These are phyloP conservation scores for Monosporozyma solicola DNA, from an alignment of 805 yeast species.

Conservation along the genomic window DNA sequence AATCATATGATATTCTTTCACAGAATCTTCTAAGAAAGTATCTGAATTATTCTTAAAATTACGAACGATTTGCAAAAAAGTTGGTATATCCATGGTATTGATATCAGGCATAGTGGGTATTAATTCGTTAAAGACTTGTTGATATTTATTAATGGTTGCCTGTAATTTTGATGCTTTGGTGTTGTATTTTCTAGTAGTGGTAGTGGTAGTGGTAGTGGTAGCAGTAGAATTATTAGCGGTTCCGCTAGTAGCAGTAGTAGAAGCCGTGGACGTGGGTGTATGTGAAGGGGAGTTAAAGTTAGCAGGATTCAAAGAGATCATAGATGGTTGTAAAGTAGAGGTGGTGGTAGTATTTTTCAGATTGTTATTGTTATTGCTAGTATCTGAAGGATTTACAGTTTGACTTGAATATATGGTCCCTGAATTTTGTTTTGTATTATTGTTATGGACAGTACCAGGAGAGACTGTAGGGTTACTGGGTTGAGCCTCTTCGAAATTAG, in stretches of 20 bases:
- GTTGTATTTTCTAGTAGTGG: conserved; percentile 5
- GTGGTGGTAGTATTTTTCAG: not conserved
- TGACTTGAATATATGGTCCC: not conserved
- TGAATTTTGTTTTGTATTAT: not conserved
- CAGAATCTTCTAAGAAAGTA: conserved; percentile 15
- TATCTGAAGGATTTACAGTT: not conserved
- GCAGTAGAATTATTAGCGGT: not conserved
- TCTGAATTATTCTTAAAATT: conserved; percentile 9
- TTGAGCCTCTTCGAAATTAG: not conserved
- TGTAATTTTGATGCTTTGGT: conserved; percentile 13
- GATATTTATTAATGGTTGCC: conserved; percentile 15
- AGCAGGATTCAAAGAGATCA: not conserved
- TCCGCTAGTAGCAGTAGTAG: not conserved
- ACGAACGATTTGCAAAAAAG: conserved; percentile 20
- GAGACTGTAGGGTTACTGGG: not conserved
- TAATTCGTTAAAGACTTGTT: conserved; percentile 15
- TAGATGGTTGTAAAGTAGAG: not conserved
- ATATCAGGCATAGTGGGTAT: conserved; percentile 24
- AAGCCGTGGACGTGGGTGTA: not conserved
- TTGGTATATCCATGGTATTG: conserved; percentile 19
- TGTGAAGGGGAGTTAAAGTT: not conserved
- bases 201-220: not conserved
- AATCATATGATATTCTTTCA: conserved; percentile 18
- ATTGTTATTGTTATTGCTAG: not conserved
- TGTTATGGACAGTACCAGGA: not conserved